Base-by-base conservation (phyloP, 1,284 basidiomycete genomes). In the Boletellus deceptivus region DNA sequence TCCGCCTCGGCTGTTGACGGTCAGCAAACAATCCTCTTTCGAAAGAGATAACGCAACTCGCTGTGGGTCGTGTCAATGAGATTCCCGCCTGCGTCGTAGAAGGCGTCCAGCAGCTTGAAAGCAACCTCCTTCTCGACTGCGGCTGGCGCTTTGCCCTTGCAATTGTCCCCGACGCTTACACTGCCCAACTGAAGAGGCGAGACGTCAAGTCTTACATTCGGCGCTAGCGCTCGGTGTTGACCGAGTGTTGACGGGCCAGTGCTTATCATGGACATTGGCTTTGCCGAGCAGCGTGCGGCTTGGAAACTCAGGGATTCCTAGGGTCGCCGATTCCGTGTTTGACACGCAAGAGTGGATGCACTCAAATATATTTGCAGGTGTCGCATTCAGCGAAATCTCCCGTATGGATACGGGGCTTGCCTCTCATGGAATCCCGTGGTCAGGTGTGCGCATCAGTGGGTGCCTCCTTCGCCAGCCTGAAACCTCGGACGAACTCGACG, bases 171-270 rank as follows among this genome's bases (percentile, higher is more conserved):
- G 45, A 79, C 70, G 59, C 66, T 76, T 74, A 76, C 75, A 8
- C 67, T 76, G 16, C 80, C 80, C 9, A 83, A 68, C 25, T 64
- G 62, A 7, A 81, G 62, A 0, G 79, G 79, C 0, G 76, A 78
- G 20, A 78, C 75, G 33, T 67, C 69, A 16, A 77, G 57, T 13
- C 71, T 68, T 7, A 70, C 69, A 43, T 62, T 58, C 14, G 71
- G 70, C 0, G 52, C 75, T 10, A 79, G 68, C 14, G 67, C 54
- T 24, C 76, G 71, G 58, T 75, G 71, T 48, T 69, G 65, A 11
- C 63, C 69, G 22, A 79, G 70, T 37, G 22, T 24, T 17, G 49
- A 52, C 33, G 27, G 22, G 13, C 16, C 20, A 7, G 31, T 8
- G 25, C 25, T 25, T 25, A 5, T 22, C 22, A 25, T 25, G 25